Base-by-base conservation (phyloP, 139 green algal species). In the Penium margaritaceum region DNA sequence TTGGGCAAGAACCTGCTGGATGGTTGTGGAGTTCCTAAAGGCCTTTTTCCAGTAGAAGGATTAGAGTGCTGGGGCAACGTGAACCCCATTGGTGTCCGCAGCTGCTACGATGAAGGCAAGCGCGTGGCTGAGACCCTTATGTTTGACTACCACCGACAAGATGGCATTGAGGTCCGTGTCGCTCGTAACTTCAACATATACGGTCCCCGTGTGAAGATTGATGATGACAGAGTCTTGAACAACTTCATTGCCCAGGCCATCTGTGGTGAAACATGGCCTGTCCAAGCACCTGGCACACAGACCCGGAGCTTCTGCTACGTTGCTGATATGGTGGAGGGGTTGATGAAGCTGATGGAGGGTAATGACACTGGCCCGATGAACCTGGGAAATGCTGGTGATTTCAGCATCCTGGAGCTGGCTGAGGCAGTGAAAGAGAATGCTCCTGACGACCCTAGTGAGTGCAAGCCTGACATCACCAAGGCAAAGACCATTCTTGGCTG, bases 51-150 rank as follows among this genome's bases (percentile, higher is more conserved):
- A n/a, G n/a, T n/a, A n/a, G n/a, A n/a, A n/a, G n/a, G n/a, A n/a
- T n/a, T n/a, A n/a, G n/a, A n/a, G n/a, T 99, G 98, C 87, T 99
- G 94, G 93, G 94, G 94, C 65, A 98, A 99, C 77, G 94, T 99
- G 32, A 99, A 99, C 85, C 86, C 85, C 65, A 98, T 98, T 67
- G 94, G 74, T 79, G 93, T 97, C 86, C 86, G 94, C 41, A 90
- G 87, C n/a, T 99, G 94, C 84, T 99, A 99, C 68, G 94, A 99
- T 68, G 94, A 99, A 81, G 90, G 94, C 65, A 99, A 99, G 84
- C 87, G 94, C 44, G 91, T 93, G 17, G 94, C 92, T 21, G 94
- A 99, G 86, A 95, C 88, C 14, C 84, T 98, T 29, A 89, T 87
- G 29, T 96, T 97, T 85, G 93, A 98, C 83, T 97, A 98, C 87